Evolutionary conservation across 257 asterid genomes (phyloP).

Genomic region (Gentiana dahurica): DNA sequence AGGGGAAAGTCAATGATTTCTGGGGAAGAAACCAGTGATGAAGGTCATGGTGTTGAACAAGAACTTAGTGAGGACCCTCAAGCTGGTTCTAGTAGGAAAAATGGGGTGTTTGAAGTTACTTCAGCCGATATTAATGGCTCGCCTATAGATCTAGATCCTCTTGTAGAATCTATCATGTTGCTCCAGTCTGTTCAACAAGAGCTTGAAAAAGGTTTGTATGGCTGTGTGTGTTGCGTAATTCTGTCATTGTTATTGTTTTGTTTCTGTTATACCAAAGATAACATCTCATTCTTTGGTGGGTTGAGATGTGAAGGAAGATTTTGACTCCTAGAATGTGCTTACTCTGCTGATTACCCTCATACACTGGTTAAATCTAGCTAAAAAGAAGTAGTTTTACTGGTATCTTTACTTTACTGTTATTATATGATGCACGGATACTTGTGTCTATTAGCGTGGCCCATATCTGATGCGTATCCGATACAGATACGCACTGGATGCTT

Average conservation of each 20-base stretch:
- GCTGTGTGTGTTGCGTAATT: slow-evolving; percentile 6
- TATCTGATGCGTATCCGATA: too few species aligned
- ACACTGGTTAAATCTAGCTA: too few species aligned
- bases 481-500: too few species aligned
- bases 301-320: background rate
- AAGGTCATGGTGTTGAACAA: slow-evolving; percentile 31
- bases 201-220: slow-evolving; percentile 44
- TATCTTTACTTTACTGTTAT: too few species aligned
- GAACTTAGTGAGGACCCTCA: slow-evolving; percentile 27
- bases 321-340: too few species aligned
- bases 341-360: too few species aligned
- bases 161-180: slow-evolving; percentile 31
- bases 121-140: slow-evolving; percentile 30
- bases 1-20: slow-evolving; percentile 29
- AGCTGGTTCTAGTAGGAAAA: slow-evolving; percentile 29
- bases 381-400: too few species aligned
- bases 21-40: slow-evolving; percentile 51
- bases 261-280: background rate
- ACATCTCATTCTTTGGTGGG: background rate
- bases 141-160: slow-evolving; percentile 36
- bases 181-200: slow-evolving; percentile 57
- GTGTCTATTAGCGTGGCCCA: too few species aligned
- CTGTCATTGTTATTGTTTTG: background rate
- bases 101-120: slow-evolving; percentile 31
- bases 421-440: too few species aligned